Evolutionary conservation across 805 yeast genomes (phyloP), one percentile per base, ranked within the genome.

Genomic region (Candida corydali): DNA sequence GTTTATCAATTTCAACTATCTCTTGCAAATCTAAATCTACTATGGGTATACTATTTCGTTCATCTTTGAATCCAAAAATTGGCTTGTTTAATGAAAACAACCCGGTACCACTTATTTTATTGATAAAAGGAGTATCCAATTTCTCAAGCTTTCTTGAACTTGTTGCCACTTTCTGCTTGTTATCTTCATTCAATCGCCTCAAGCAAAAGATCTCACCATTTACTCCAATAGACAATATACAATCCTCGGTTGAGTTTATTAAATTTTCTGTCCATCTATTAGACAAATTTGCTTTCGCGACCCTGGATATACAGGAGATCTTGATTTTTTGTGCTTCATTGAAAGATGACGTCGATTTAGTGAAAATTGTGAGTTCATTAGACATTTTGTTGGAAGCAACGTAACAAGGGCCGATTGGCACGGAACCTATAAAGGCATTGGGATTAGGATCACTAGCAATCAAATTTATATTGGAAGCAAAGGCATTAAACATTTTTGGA

Each of bases 101-200:
- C 1, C 73, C 71, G 33, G 65, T 67, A 2, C 73, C 73, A 10
- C 65, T 57, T 9, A 64, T 52, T 31, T 64, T 65, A 22, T 57
- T 57, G 2, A 37, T 22, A 38, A 66, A 67, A 5, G 71, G 70
- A 15, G 60, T 45, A 19, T 50, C 53, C 26, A 59, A 46, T 19
- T 51, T 51, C 8, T 55, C 53, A 8, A 49, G 19, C 5, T 18
- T 18, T 16, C 44, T 41, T 30, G 59, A 29, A 2, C 40, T 40
- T 9, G 43, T 29, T 3, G 43, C 37, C 11, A 61, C 27, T 1
- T 29, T 32, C 2, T 27, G 12, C 11, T 51, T 36, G 30, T 54
- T 60, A 3, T 26, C 29, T 12, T 42, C 16, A 3, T 17, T 17
- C 9, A 35, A 15, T 19, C n/a, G 25, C 23, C 61, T 43, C 16